phyloP scores from a whole-genome alignment of 768 basidiomycete genomes.

The Mycena epipterygia region DNA sequence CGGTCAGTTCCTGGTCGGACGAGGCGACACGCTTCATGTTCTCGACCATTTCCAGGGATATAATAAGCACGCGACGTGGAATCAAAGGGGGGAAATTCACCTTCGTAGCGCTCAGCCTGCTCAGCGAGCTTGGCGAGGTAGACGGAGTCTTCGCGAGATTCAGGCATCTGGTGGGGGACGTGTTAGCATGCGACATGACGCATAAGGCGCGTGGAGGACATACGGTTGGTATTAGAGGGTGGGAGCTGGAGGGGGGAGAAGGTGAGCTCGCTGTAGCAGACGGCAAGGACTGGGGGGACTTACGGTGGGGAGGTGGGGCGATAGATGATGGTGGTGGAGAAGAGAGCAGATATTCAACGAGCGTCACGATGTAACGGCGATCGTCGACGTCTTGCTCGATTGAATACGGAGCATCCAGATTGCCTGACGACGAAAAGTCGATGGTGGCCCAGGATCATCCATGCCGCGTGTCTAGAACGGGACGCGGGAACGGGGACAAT shows the following conservation, averaged over 20 bases:
- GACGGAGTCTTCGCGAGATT: conserved; percentile 95
- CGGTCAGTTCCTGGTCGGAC: conserved; percentile 97
- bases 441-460: too few species aligned
- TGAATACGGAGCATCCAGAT: too few species aligned
- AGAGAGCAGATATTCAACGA: too few species aligned
- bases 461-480: too few species aligned
- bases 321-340: background rate
- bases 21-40: conserved; percentile 99
- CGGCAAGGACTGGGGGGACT: conserved; percentile 8
- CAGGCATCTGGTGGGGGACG: conserved; percentile 72
- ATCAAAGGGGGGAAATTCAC: conserved; percentile 54
- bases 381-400: too few species aligned
- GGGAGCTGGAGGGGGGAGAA: conserved; percentile 17
- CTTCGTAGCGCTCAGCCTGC: conserved; percentile 99
- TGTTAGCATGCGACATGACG: conserved; percentile 48
- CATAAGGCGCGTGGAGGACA: conserved; percentile 55
- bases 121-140: conserved; percentile 99
- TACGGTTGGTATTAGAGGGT: conserved; percentile 55
- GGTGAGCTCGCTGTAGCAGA: conserved; percentile 28
- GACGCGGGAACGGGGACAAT: too few species aligned
- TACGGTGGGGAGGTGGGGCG: background rate
- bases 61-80: conserved; percentile 29
- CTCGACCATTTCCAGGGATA: conserved; percentile 90
- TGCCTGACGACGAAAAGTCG: too few species aligned
- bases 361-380: too few species aligned